Evolutionary conservation across 2,329 filamentous ascomycete species (phyloP).

Genomic region (Orbilia blumenaviensis): DNA sequence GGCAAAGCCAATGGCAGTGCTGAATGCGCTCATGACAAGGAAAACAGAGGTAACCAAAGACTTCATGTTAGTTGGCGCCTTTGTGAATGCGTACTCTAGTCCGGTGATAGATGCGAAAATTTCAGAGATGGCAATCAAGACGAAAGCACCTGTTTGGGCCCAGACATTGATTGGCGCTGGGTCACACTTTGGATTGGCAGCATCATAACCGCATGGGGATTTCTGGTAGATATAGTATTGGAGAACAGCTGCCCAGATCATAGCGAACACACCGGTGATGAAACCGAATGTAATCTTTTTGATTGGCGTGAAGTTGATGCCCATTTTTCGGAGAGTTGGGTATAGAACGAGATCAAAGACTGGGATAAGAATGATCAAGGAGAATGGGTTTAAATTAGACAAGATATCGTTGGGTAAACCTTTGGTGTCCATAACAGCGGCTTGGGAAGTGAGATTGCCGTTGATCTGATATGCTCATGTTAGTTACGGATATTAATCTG

Average conservation of each 20-base stretch:
- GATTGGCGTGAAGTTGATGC: conserved; percentile 76
- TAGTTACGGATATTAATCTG: conserved; percentile 60
- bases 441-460: conserved; percentile 68
- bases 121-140: conserved; percentile 68
- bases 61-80: conserved; percentile 81
- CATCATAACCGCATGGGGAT: conserved; percentile 59
- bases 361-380: conserved; percentile 78
- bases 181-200: conserved; percentile 56
- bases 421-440: conserved; percentile 70
- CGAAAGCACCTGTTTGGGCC: conserved; percentile 65
- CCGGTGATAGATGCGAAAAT: conserved; percentile 70
- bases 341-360: conserved; percentile 76
- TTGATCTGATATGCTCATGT: conserved; percentile 70
- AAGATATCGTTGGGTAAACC: conserved; percentile 81
- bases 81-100: conserved; percentile 79
- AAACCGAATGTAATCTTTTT: conserved; percentile 79
- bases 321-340: conserved; percentile 71
- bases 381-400: conserved; percentile 78
- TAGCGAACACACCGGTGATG: conserved; percentile 70
- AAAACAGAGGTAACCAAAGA: conserved; percentile 75
- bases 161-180: conserved; percentile 73
- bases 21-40: conserved; percentile 69
- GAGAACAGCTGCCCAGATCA: conserved; percentile 68
- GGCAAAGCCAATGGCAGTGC: conserved; percentile 70
- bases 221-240: conserved; percentile 65